Percentiles rank a stretch among this genome's conserved stretches.
Conservation (phyloP, 805 yeast species). For the Starmera quercuum region DNA sequence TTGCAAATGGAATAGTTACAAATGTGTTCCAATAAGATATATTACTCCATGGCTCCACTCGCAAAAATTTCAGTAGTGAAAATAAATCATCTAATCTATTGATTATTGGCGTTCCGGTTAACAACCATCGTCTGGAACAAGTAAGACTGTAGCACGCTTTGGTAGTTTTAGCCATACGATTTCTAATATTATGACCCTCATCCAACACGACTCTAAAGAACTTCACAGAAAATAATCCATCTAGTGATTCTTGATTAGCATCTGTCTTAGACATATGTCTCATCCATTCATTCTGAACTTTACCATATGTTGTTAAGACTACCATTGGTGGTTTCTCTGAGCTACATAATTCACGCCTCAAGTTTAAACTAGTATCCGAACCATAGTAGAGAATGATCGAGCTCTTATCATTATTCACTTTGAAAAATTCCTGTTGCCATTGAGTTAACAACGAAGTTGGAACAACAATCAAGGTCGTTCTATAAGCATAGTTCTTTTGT, state of each 20-base stretch:
- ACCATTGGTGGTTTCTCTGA: constrained; percentile 51
- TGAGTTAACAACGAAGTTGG: constrained; percentile 91
- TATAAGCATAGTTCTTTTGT: constrained; percentile 44
- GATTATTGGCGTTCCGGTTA: constrained; percentile 92
- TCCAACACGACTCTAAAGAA: constrained; percentile 76
- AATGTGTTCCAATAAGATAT: constrained; percentile 83
- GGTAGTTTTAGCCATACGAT: constrained; percentile 70
- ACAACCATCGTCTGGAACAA: constrained; percentile 68
- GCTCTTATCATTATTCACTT: constrained; percentile 40
- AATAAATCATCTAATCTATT: constrained; percentile 83
- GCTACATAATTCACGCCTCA: constrained; percentile 39
- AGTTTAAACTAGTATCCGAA: constrained; percentile 40
- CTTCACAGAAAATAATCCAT: constrained; percentile 63
- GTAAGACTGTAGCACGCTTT: constrained; percentile 63
- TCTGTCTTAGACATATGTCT: constrained; percentile 26
- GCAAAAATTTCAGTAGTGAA: constrained; percentile 65
- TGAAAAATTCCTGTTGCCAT: constrained; percentile 78
- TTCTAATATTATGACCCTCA: constrained; percentile 87
- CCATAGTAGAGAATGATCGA: constrained; percentile 71
- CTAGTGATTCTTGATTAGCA: constrained; percentile 10
- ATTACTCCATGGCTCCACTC: constrained; percentile 86
- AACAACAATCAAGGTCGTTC: constrained; percentile 71
- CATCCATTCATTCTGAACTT: constrained; percentile 69
- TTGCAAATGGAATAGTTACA: constrained; percentile 76
- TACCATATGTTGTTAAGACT: constrained; percentile 81